Conservation (phyloP, 2,329 filamentous ascomycete species). For the Epichloe hybrida region DNA sequence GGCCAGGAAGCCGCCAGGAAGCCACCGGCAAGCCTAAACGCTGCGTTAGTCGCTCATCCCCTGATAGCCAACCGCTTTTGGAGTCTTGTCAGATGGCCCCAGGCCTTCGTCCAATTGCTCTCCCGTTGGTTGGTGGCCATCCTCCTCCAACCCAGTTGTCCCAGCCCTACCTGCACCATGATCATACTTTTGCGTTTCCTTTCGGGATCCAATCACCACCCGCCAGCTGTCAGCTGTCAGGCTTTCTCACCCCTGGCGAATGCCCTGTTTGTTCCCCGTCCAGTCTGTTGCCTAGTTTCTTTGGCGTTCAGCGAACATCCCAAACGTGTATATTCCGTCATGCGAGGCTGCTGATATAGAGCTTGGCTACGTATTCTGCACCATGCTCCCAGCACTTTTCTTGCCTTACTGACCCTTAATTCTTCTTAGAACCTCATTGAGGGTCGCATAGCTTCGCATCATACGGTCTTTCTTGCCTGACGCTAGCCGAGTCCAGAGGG, state of each 20-base stretch:
- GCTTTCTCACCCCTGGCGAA: not conserved
- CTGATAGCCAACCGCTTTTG: not conserved
- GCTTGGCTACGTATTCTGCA: not conserved
- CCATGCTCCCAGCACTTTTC: not conserved
- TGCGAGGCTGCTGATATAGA: not conserved
- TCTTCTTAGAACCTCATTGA: not conserved
- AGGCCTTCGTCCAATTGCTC: not conserved
- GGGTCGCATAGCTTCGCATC: not conserved
- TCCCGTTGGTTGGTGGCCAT: not conserved
- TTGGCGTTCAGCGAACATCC: not conserved
- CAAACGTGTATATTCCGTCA: not conserved
- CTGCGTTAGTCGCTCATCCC: constrained; percentile 1
- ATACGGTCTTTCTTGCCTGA: not conserved
- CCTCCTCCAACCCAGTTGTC: not conserved
- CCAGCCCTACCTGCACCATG: not conserved
- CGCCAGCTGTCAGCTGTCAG: constrained; percentile 6
- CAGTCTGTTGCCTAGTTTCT: not conserved
- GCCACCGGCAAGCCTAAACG: not conserved
- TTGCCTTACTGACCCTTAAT: not conserved
- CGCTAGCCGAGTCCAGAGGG: not conserved
- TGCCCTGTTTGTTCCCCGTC: not conserved
- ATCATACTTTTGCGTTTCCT: not conserved
- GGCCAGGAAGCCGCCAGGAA: not conserved
- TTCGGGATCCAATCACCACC: constrained; percentile 4
- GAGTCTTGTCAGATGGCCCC: not conserved